Conservation (phyloP, 1,284 basidiomycete genomes). For the Heimioporus retisporus region DNA sequence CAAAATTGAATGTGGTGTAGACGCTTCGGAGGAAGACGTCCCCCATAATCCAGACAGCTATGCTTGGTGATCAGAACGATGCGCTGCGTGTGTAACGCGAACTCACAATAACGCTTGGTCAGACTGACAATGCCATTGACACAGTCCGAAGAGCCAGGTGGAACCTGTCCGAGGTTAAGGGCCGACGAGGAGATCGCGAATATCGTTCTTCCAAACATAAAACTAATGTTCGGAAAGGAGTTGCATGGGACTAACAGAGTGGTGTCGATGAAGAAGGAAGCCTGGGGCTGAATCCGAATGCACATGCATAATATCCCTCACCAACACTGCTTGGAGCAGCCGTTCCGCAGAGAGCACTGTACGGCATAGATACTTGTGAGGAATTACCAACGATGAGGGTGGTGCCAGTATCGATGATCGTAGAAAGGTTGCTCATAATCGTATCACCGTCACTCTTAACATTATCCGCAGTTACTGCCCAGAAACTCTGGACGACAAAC, state of each 20-base stretch:
- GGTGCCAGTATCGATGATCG: conserved; percentile 58
- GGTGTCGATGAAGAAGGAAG: not conserved
- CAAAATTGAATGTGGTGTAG: not conserved
- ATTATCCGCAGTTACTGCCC: conserved; percentile 38
- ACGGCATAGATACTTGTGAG: conserved; percentile 1
- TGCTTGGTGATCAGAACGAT: not conserved
- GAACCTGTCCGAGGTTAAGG: conserved; percentile 47
- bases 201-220: conserved; percentile 51
- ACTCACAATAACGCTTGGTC: conserved; percentile 12
- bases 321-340: not conserved
- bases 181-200: conserved; percentile 49
- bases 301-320: conserved; percentile 16
- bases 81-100: too few relatives aligned
- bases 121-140: conserved; percentile 29
- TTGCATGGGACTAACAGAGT: conserved; percentile 50
- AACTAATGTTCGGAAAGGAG: conserved; percentile 44
- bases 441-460: conserved; percentile 21
- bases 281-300: conserved; percentile 14
- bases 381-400: conserved; percentile 54
- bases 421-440: conserved; percentile 34
- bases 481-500: conserved; percentile 35
- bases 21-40: not conserved
- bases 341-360: conserved; percentile 20
- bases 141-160: conserved; percentile 41
- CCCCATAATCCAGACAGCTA: not conserved